Conservation (phyloP, 2,329 filamentous ascomycete species). For the Fusarium cyanostomum region DNA sequence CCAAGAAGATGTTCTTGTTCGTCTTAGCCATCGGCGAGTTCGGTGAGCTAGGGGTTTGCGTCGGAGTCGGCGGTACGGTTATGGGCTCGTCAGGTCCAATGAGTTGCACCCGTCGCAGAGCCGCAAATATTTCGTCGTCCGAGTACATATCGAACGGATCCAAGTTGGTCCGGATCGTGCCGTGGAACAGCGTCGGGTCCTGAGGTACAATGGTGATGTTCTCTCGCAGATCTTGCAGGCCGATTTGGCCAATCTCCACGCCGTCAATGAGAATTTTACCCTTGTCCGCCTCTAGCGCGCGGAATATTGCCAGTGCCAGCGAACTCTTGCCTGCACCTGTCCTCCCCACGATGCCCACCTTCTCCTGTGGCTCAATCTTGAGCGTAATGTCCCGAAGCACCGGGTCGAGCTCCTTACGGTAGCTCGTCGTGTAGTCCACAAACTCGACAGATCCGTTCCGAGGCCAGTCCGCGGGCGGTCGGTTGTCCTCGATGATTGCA, state of each 20-base stretch:
- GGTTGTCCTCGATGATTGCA: constrained; percentile 78
- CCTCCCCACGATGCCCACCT: constrained; percentile 94
- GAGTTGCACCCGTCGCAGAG: constrained; percentile 87
- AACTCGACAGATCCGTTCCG: constrained; percentile 88
- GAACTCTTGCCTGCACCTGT: constrained; percentile 98
- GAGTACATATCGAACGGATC: constrained; percentile 92
- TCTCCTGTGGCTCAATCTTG: constrained; percentile 85
- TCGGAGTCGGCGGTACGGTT: constrained; percentile 43
- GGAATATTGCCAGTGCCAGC: constrained; percentile 90
- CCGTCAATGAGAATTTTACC: constrained; percentile 92
- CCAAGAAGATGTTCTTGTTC: constrained; percentile 95
- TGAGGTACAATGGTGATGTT: constrained; percentile 98
- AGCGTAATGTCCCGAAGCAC: constrained; percentile 87
- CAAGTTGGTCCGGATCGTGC: constrained; percentile 89
- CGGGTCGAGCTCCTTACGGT: constrained; percentile 85
- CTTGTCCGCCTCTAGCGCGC: constrained; percentile 88
- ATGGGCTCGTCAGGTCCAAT: constrained; percentile 69
- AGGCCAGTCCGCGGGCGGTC: constrained; percentile 85
- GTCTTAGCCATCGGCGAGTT: constrained; percentile 57
- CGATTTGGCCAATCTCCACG: constrained; percentile 89
- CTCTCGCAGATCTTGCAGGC: constrained; percentile 90
- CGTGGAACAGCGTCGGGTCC: constrained; percentile 93
- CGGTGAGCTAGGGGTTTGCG: constrained; percentile 37
- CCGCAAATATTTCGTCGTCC: constrained; percentile 89
- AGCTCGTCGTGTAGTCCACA: constrained; percentile 86